These are phyloP conservation scores for Cladosporium sp. DNA, from an alignment of 2,329 filamentous ascomycete genomes.

Conservation along the genomic window DNA sequence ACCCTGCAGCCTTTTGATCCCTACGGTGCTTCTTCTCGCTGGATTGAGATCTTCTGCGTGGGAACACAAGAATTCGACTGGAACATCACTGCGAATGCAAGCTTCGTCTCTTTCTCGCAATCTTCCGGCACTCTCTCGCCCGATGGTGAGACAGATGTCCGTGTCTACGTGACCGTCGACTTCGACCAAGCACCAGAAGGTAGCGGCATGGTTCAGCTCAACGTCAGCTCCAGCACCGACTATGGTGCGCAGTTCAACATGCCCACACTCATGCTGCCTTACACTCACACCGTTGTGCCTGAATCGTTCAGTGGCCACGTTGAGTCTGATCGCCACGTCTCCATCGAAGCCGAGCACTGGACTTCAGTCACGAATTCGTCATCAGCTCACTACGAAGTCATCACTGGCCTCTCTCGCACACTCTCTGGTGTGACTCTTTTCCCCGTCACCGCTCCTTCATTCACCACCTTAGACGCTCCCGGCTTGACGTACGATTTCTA, in stretches of 20 bases:
- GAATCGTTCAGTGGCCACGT: conserved; percentile 57
- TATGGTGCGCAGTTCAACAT: conserved; percentile 40
- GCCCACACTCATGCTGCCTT: conserved; percentile 51
- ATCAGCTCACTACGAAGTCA: conserved; percentile 45
- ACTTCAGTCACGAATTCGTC: conserved; percentile 22
- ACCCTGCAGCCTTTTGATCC: conserved; percentile 55
- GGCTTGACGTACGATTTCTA: conserved; percentile 60
- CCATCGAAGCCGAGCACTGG: conserved; percentile 35
- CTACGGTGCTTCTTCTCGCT: conserved; percentile 52
- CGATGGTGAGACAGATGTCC: conserved; percentile 45
- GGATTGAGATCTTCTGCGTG: conserved; percentile 61
- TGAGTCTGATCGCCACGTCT: conserved; percentile 50
- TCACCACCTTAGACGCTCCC: conserved; percentile 48
- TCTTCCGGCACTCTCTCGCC: conserved; percentile 47
- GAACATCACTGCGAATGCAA: conserved; percentile 42
- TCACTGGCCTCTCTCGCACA: conserved; percentile 56
- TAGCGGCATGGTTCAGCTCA: conserved; percentile 40
- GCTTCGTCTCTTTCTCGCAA: conserved; percentile 52
- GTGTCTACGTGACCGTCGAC: conserved; percentile 54
- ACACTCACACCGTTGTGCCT: conserved; percentile 49
- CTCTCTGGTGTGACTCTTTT: conserved; percentile 55
- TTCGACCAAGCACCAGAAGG: conserved; percentile 46
- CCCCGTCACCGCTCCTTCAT: conserved; percentile 49
- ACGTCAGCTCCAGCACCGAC: conserved; percentile 50
- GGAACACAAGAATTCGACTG: conserved; percentile 53